phyloP scores from a whole-genome alignment of 1,284 basidiomycete species.

The Gymnopus androsaceus region DNA sequence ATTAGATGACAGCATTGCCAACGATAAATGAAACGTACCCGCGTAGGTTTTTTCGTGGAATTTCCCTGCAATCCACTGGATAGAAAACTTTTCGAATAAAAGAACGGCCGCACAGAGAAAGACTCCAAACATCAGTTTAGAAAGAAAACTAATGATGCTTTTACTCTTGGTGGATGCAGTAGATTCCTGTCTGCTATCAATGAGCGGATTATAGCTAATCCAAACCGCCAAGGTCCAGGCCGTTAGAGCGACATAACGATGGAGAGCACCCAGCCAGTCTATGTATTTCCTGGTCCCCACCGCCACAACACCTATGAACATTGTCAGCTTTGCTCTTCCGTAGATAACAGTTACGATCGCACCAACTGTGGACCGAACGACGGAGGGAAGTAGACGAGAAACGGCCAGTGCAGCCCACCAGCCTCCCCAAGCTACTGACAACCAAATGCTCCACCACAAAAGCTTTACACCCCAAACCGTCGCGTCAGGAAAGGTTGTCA shows the following conservation, averaged over 20 bases:
- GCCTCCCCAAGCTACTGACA: constrained; percentile 65
- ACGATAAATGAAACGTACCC: constrained; percentile 40
- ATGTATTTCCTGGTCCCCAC: constrained; percentile 73
- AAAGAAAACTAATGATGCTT: constrained; percentile 51
- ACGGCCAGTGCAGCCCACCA: constrained; percentile 82
- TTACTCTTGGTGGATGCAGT: constrained; percentile 32
- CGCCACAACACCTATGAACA: constrained; percentile 57
- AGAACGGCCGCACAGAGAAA: constrained; percentile 75
- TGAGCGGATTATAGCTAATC: constrained; percentile 67
- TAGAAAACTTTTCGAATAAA: constrained; percentile 78
- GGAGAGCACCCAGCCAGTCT: constrained; percentile 72
- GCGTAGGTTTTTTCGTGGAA: constrained; percentile 91
- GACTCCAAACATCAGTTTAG: constrained; percentile 74
- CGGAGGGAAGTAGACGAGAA: constrained; percentile 55
- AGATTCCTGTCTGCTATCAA: constrained; percentile 46
- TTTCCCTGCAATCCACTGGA: constrained; percentile 79
- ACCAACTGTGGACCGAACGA: constrained; percentile 60
- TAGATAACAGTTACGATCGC: background rate
- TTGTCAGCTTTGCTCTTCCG: background rate
- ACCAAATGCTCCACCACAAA: constrained; percentile 89
- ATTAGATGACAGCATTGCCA: background rate
- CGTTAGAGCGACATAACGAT: constrained; percentile 73
- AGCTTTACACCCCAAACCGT: constrained; percentile 65
- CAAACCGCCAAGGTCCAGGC: constrained; percentile 70
- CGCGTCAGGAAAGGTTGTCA: constrained; percentile 61